Evolutionary conservation across 2,329 filamentous ascomycete species (phyloP), one percentile per base, ranked within the genome.

Genomic region (Arthrobotrys conoides): DNA sequence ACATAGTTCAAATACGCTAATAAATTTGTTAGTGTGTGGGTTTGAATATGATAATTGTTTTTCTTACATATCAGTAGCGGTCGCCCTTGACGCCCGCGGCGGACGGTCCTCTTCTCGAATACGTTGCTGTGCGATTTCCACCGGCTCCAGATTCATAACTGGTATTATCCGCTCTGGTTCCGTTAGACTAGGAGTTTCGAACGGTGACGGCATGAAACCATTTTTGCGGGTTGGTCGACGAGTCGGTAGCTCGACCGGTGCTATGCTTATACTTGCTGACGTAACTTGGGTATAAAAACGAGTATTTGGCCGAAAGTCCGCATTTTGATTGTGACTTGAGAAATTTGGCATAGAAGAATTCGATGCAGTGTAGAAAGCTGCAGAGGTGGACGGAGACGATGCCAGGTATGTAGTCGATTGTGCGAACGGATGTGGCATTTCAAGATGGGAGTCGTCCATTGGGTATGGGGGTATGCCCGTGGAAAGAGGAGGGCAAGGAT

Each of bases 1-100:
- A 10, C 75, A 78, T 9, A 78, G 64, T 30, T 78, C 75, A 30
- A 78, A 78, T 24, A 71, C 75, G 8, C 68, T 78, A 57, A 9
- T 22, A 20, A 63, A 18, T 14, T 30, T 10, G 20, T 51, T 64
- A 63, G 27, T 38, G 48, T 20, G 18, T 12, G 16, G 20, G 5
- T 51, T 36, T 41, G 30, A 59, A 12, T 16, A 27, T 20, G 18
- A 30, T 10, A 12, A 10, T 2, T n/a, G 30, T 30, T 8, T 24
- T 27, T 41, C 68, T 57, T 69, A 78, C 75, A 78, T 71, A 51
- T 78, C 75, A 5, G 68, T 72, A 10, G 46, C n/a, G 18, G 75
- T 72, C 14, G 61, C 41, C n/a, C 75, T 51, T 22, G 75, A 78
- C 14, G 41, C 68, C 30, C 75, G 75, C 4, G 67, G 59, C 3